phyloP scores from a whole-genome alignment of 768 basidiomycete genomes.

The Tricholoma furcatifolium region DNA sequence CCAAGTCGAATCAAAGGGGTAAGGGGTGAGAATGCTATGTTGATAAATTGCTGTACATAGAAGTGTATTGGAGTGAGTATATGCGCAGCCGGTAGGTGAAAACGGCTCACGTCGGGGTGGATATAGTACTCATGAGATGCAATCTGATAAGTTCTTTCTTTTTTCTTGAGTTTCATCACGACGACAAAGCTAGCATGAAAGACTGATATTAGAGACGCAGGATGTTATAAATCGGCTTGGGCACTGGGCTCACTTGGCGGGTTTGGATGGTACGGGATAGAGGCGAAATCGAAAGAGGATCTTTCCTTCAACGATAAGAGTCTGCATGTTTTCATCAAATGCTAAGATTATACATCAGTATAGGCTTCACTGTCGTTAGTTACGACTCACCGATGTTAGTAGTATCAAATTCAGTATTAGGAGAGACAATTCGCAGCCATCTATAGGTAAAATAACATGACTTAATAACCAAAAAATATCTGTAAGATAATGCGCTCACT shows the following conservation, averaged over 20 bases:
- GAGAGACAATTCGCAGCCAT: constrained; percentile 67
- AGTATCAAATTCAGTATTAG: constrained; percentile 40
- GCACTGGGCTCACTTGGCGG: constrained; percentile 38
- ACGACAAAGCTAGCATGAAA: constrained; percentile 39
- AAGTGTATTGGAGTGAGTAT: constrained; percentile 4
- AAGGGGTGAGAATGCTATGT: constrained; percentile 21
- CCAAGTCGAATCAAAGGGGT: constrained; percentile 17
- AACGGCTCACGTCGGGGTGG: constrained; percentile 27
- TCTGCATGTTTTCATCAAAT: constrained; percentile 41
- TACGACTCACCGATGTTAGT: constrained; percentile 40
- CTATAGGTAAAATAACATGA: constrained; percentile 23
- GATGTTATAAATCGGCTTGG: background rate
- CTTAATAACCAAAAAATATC: background rate
- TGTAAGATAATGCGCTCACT: too few species aligned
- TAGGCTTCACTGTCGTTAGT: background rate
- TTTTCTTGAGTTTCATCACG: constrained; percentile 49
- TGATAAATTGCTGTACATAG: constrained; percentile 21
- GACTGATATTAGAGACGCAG: background rate
- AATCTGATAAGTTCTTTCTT: constrained; percentile 42
- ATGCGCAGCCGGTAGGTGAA: background rate
- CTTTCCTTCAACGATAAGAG: constrained; percentile 49
- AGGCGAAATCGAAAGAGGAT: constrained; percentile 56
- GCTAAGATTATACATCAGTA: constrained; percentile 28
- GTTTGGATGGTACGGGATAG: constrained; percentile 41
- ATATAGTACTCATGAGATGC: constrained; percentile 50